These are phyloP conservation scores for Neolentinus lepideus DNA, from an alignment of 1,284 basidiomycete genomes.

Conservation along the genomic window DNA sequence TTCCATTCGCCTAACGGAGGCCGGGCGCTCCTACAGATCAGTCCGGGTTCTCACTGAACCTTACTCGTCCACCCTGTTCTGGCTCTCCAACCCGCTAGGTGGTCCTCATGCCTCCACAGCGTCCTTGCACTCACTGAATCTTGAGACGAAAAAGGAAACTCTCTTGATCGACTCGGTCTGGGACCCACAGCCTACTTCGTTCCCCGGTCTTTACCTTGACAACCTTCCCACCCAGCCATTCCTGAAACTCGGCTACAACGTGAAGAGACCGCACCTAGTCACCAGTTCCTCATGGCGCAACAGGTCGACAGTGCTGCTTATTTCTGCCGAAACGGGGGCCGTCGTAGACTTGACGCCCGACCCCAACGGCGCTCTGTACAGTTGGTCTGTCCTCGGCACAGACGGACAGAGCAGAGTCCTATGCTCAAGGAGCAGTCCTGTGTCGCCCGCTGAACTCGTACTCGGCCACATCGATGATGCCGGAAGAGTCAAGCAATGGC, in stretches of 20 bases:
- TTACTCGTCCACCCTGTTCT: constrained; percentile 29
- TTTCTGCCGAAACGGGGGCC: constrained; percentile 28
- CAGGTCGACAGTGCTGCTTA: constrained; percentile 36
- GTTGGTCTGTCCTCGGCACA: constrained; percentile 47
- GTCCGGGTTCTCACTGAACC: constrained; percentile 33
- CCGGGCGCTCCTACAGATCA: constrained; percentile 45
- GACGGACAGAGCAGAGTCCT: constrained; percentile 38
- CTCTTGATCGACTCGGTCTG: constrained; percentile 34
- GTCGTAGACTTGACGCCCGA: constrained; percentile 36
- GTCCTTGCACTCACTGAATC: constrained; percentile 37
- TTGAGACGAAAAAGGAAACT: constrained; percentile 12
- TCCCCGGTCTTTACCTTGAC: constrained; percentile 60
- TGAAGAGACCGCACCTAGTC: constrained; percentile 24
- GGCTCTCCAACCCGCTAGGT: constrained; percentile 47
- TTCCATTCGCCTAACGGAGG: constrained; percentile 31
- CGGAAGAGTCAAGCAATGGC: constrained; percentile 28
- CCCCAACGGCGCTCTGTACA: constrained; percentile 29
- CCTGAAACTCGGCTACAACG: constrained; percentile 20
- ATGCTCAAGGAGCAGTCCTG: constrained; percentile 43
- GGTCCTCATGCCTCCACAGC: constrained; percentile 58
- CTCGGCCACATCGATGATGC: constrained; percentile 31
- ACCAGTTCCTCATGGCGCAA: constrained; percentile 47
- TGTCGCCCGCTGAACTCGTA: constrained; percentile 42
- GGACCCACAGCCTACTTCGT: constrained; percentile 28
- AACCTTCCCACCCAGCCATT: constrained; percentile 40